A percentile compares a stretch with the other conserved stretches of the same genome.
phyloP scores from a whole-genome alignment of 148 eudicot species.

The Rhododendron molle region DNA sequence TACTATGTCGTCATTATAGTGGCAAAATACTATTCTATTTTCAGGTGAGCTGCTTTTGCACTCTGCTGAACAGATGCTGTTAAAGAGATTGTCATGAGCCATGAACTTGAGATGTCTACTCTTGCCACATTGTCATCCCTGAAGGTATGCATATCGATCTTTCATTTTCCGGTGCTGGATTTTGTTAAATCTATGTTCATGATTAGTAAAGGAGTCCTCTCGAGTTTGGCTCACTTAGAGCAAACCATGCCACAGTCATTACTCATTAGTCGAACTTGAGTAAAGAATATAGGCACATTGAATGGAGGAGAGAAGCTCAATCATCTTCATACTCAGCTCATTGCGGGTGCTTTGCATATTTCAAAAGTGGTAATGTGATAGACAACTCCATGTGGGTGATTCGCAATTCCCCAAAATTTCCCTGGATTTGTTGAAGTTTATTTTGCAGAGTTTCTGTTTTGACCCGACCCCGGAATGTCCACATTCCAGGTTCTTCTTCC shows the following conservation, averaged over 20 bases:
- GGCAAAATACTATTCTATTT: conserved; percentile 7
- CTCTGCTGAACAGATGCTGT: conserved; percentile 53
- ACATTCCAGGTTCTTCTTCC: not conserved
- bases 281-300: not conserved
- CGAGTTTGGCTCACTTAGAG: not conserved
- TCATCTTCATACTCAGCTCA: not conserved
- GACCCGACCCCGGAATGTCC: not conserved
- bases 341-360: not conserved
- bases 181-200: not conserved
- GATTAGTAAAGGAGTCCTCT: not conserved
- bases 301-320: not conserved
- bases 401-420: not conserved
- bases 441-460: not conserved
- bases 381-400: not conserved
- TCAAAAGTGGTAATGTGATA: not conserved
- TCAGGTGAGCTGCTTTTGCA: conserved; percentile 78
- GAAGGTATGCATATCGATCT: conserved; percentile 32
- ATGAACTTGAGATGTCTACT: conserved; percentile 62
- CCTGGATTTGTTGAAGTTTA: not conserved
- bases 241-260: not conserved
- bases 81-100: conserved; percentile 30
- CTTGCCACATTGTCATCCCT: conserved; percentile 69
- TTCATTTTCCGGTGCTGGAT: not conserved
- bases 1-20: not conserved
- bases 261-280: too few relatives aligned